These are phyloP conservation scores for Cucumis variabilis DNA, from an alignment of 331 rosid genomes.

Conservation along the genomic window DNA sequence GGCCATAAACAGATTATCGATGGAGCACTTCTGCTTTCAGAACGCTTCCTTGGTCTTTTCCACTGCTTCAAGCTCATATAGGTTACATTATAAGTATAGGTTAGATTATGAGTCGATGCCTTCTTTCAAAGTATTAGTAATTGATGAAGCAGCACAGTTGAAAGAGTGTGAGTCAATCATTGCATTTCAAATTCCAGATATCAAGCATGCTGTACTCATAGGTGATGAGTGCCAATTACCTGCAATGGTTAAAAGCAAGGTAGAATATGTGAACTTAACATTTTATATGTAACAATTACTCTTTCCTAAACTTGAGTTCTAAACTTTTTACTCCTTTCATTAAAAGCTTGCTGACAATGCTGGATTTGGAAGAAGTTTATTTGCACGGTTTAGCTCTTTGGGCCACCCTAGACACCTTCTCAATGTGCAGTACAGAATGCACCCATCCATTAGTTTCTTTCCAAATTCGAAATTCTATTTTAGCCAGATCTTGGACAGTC, in stretches of 20 bases:
- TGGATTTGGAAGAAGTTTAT: conserved; percentile 74
- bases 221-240: conserved; percentile 77
- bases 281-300: background rate
- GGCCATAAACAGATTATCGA: background rate
- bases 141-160: conserved; percentile 81
- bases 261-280: background rate
- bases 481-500: conserved; percentile 56
- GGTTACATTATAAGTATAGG: conserved; percentile 50
- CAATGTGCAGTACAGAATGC: conserved; percentile 72
- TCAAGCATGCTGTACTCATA: conserved; percentile 57
- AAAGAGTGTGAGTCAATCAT: conserved; percentile 71
- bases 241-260: conserved; percentile 64
- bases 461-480: conserved; percentile 61
- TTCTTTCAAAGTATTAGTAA: conserved; percentile 51
- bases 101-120: conserved; percentile 44
- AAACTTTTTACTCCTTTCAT: background rate
- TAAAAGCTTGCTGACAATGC: conserved; percentile 53
- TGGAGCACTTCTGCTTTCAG: conserved; percentile 58
- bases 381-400: conserved; percentile 56
- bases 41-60: conserved; percentile 67
- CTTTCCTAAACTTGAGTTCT: background rate
- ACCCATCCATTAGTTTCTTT: conserved; percentile 54
- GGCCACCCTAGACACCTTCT: conserved; percentile 64
- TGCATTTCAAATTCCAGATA: conserved; percentile 58
- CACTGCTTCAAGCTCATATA: conserved; percentile 71